Percentiles rank a stretch among this genome's conserved stretches.
phyloP scores from a whole-genome alignment of 768 basidiomycete species.

The Tricholoma sp. region DNA sequence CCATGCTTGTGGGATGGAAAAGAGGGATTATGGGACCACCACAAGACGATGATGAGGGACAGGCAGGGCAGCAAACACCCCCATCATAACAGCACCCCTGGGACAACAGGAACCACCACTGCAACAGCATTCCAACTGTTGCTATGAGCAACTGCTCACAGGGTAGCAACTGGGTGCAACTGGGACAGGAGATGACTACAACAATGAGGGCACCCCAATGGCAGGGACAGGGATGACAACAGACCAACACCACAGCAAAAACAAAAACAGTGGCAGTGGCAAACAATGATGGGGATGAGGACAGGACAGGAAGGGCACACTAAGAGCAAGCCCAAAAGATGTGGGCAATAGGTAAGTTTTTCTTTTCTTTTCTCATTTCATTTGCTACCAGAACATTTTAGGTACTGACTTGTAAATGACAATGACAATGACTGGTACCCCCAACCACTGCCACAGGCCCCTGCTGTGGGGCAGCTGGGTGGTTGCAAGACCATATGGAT shows the following conservation, averaged over 20 bases:
- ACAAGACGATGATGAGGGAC: no score
- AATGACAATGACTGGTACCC: neutral
- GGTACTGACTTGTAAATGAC: neutral
- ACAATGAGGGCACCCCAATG: neutral
- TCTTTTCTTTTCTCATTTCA: neutral
- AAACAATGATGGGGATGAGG: neutral
- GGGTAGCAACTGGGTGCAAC: no score
- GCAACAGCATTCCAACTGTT: no score
- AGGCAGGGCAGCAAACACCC: no score
- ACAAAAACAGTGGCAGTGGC: neutral
- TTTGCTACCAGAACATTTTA: neutral
- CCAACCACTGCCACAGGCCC: neutral
- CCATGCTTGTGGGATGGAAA: neutral
- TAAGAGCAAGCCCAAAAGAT: neutral
- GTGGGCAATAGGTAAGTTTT: no score
- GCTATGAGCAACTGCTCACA: no score
- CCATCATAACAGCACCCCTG: no score
- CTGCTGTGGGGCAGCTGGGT: neutral
- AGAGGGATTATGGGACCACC: no score
- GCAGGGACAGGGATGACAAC: neutral
- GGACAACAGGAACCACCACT: no score
- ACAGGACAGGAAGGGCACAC: neutral
- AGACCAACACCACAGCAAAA: neutral
- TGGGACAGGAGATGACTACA: neutral
- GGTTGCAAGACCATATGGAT: neutral